Evolutionary conservation across 1,284 basidiomycete genomes (phyloP).

Genomic region (Pulveroboletus sp.): DNA sequence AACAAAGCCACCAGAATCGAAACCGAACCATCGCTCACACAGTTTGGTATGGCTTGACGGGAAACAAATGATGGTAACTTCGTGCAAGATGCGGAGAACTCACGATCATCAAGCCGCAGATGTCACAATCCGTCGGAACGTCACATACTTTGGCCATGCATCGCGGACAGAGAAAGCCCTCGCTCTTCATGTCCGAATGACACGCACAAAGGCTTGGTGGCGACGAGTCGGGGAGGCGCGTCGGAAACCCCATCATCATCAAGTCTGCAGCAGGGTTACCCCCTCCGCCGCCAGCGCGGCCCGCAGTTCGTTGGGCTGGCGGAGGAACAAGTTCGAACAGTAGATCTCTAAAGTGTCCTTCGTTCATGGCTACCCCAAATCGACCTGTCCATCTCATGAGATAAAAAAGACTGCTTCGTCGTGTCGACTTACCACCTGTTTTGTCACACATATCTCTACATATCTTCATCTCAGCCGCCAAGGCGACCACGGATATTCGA

Average conservation of each 20-base stretch:
- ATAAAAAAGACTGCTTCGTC: background rate
- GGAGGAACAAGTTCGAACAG: slow-evolving; percentile 96
- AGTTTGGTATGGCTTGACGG: slow-evolving; percentile 76
- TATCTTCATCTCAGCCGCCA: slow-evolving; percentile 97
- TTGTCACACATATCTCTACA: slow-evolving; percentile 88
- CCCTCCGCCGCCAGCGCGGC: slow-evolving; percentile 46
- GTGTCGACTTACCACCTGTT: slow-evolving; percentile 67
- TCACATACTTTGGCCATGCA: slow-evolving; percentile 94
- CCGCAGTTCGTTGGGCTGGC: slow-evolving; percentile 72
- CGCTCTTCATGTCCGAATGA: slow-evolving; percentile 85
- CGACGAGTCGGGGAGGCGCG: slow-evolving; percentile 79
- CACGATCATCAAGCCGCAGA: slow-evolving; percentile 96
- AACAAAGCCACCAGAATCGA: slow-evolving; percentile 1
- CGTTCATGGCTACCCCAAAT: slow-evolving; percentile 95
- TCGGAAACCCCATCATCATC: slow-evolving; percentile 99
- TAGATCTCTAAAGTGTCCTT: slow-evolving; percentile 94
- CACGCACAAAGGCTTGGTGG: slow-evolving; percentile 88
- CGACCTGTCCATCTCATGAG: slow-evolving; percentile 51
- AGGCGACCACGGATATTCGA: slow-evolving; percentile 88
- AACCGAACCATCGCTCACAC: slow-evolving; percentile 55
- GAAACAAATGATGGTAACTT: slow-evolving; percentile 93
- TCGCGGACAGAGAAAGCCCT: slow-evolving; percentile 93
- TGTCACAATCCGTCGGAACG: slow-evolving; percentile 96
- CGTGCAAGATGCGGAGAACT: slow-evolving; percentile 95
- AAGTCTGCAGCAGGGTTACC: slow-evolving; percentile 77